Evolutionary conservation across 371 early-diverging fungal genomes (phyloP), one percentile per base, ranked within the genome.

Genomic region (Apophysomyces variabilis): DNA sequence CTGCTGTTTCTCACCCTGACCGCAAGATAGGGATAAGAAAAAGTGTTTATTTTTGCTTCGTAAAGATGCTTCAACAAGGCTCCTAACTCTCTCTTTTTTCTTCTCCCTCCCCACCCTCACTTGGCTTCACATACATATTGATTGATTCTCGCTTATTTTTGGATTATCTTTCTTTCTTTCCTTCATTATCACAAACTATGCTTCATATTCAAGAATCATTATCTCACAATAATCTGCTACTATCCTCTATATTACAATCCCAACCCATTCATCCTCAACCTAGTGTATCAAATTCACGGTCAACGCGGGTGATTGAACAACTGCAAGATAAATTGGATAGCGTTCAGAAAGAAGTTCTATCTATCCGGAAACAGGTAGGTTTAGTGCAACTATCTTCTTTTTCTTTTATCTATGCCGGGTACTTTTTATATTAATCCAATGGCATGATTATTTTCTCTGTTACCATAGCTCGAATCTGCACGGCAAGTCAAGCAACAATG

Each of bases 231-330:
- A 61, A 70, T 13, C 39, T 73, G 38, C 35, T 76, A 9, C 66
- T 70, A 36, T 61, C 67, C 9, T 67, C 67, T 7, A 37, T 63
- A 18, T 63, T 72, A 5, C 59, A 62, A 11, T 46, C 68, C 12
- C 54, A 66, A 16, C 50, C 73, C 11, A 63, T 73, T 7, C 66
- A 74, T 38, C 74, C 72, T 8, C 73, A 73, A 65, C 81, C 78
- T 5, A 69, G 74, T 18, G 61, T 70, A 37, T 74, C 73, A 36
- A 68, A 54, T 11, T 71, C 77, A 7, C 47, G 82, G 60, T 72
- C 79, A 26, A 75, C 68, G 11, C 74, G 74, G 41, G 79, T 77
- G 3, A 67, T 78, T 61, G 83, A 79, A 54, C 79, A 82, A 57
- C 61, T 77, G 3, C 71, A 64, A 43, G 64, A 65, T 50, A 77